Evolutionary conservation across 2,329 filamentous ascomycete species (phyloP).

Genomic region (Claviceps pusilla): DNA sequence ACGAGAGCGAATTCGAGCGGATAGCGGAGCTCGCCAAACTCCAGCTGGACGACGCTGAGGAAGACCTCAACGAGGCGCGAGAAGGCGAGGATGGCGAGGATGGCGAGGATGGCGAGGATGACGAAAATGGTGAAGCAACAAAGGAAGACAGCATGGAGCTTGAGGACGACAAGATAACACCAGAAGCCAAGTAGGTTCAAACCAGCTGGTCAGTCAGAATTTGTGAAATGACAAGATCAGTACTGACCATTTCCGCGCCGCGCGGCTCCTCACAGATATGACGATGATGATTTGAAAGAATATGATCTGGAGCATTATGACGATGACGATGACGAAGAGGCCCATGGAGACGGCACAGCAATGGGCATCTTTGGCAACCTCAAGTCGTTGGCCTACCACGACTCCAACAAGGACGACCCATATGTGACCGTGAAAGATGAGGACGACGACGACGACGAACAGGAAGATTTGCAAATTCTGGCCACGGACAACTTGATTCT

Average conservation of each 20-base stretch:
- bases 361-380: constrained; percentile 93
- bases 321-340: constrained; percentile 49
- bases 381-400: constrained; percentile 84
- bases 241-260: constrained; percentile 7
- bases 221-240: neutral
- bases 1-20: constrained; percentile 60
- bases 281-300: constrained; percentile 84
- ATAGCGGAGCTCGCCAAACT: constrained; percentile 61
- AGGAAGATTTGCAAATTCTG: constrained; percentile 85
- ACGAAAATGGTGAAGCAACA: constrained; percentile 14
- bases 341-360: constrained; percentile 42
- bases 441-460: constrained; percentile 59
- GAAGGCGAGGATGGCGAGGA: constrained; percentile 10
- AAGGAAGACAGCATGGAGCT: constrained; percentile 22
- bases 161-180: constrained; percentile 1
- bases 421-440: constrained; percentile 78
- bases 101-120: constrained; percentile 7
- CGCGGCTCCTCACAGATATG: constrained; percentile 24
- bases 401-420: constrained; percentile 85
- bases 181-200: constrained; percentile 3
- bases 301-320: constrained; percentile 96
- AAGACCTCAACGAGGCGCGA: constrained; percentile 63
- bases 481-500: constrained; percentile 86
- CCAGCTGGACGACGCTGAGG: constrained; percentile 82
- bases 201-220: neutral